Evolutionary conservation across 805 yeast species (phyloP), one percentile per base, ranked within the genome.

Genomic region (Suhomyces faveliae): DNA sequence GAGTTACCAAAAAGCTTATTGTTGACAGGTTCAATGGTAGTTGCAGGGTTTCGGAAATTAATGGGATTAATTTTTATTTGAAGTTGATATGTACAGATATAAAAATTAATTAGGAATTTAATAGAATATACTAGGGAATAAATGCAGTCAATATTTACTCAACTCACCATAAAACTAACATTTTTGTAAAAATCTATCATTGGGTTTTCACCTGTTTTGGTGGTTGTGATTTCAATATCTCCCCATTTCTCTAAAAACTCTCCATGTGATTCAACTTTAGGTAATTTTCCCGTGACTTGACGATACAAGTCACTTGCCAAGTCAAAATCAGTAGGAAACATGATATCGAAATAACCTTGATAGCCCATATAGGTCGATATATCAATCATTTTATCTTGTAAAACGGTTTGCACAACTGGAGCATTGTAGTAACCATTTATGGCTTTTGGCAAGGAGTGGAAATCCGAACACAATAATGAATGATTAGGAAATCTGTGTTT

Each of bases 321-420:
- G 6, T 68, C 66, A 63, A 89, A 89, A 58, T 89, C 86, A 0
- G 96, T 89, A 8, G 95, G 88, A 59, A 89, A 89, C 85, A 87
- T 81, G 43, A 89, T 88, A 63, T 89, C 96, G 61, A 87, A 89
- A 59, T 77, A 85, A 0, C 96, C 96, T 61, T 87, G 96, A 35
- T 84, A 77, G n/a, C 80, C 85, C 91, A 89, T 84, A 62, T 83
- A 88, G 0, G 91, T 82, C 33, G 82, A 75, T 0, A 84, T 79
- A 17, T 87, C 83, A 4, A 87, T 77, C 84, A 86, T 85, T 48
- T 74, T 71, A 52, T 84, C 81, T 45, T 82, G 73, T 49, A 85
- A 69, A 58, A 86, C 78, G 0, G 95, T 87, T 60, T 87, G 95
- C 0, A 87, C 94, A 2, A 87, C 89, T 0, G 96, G 96, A 0